These are phyloP conservation scores for Leccinum solheimii DNA, from an alignment of 1,284 basidiomycete species.

Conservation along the genomic window DNA sequence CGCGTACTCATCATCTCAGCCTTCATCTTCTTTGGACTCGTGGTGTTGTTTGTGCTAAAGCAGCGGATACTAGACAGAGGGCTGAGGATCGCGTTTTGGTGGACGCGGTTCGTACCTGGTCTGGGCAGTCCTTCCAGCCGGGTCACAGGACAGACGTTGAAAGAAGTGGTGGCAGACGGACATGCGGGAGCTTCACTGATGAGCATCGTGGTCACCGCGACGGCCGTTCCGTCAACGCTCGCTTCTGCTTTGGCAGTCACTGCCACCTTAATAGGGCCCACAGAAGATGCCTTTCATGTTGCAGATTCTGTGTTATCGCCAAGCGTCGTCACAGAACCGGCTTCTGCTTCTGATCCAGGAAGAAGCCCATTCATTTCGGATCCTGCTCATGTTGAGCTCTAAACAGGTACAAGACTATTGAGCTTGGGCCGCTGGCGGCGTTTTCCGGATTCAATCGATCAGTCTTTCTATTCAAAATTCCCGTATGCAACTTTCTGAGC, in stretches of 20 bases:
- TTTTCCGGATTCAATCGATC: background rate
- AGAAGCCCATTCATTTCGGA: conserved; percentile 1
- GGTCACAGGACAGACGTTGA: conserved; percentile 6
- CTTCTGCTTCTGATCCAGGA: background rate
- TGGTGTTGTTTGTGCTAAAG: conserved; percentile 84
- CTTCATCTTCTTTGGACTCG: conserved; percentile 80
- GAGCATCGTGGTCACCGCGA: conserved; percentile 11
- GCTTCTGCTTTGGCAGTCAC: conserved; percentile 14
- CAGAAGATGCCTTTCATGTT: background rate
- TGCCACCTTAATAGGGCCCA: background rate
- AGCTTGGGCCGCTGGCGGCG: background rate
- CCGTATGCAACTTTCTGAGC: background rate
- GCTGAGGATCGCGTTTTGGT: conserved; percentile 72
- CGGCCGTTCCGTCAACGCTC: conserved; percentile 12
- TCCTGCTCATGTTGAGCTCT: conserved; percentile 23
- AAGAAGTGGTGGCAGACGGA: conserved; percentile 10
- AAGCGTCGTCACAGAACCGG: background rate
- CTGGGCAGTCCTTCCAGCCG: conserved; percentile 5
- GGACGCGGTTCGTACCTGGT: conserved; percentile 68
- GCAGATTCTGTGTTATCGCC: conserved; percentile 5
- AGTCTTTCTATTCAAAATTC: background rate
- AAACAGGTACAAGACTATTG: conserved; percentile 4
- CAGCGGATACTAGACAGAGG: conserved; percentile 78
- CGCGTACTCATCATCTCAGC: conserved; percentile 78
- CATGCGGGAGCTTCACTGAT: conserved; percentile 1